A percentile compares a stretch with the other conserved stretches of the same genome.
These are phyloP conservation scores for Solanum chaucha DNA, from an alignment of 257 asterid species.

Conservation along the genomic window DNA sequence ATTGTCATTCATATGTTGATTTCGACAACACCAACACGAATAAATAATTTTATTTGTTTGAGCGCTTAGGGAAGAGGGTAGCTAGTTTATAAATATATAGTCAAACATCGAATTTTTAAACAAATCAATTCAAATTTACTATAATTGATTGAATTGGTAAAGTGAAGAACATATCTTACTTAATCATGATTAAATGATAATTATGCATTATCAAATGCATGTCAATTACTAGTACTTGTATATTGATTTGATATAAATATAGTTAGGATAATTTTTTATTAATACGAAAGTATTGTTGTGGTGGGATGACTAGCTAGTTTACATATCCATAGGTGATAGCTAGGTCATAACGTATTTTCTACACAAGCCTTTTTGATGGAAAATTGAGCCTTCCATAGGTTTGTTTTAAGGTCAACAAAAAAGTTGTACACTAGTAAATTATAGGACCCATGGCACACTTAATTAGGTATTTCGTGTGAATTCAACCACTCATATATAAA, in stretches of 20 bases:
- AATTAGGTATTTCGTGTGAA: constrained; percentile 1
- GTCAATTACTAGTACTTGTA: not conserved
- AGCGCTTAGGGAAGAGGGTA: not conserved
- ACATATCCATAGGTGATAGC: not conserved
- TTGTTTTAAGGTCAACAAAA: constrained; percentile 49
- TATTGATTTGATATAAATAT: too few species aligned
- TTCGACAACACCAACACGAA: not conserved
- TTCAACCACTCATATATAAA: not conserved
- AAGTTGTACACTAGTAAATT: constrained; percentile 36
- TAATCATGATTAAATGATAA: not conserved
- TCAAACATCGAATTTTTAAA: not conserved
- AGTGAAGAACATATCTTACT: not conserved
- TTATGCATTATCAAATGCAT: not conserved
- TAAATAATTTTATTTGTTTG: not conserved
- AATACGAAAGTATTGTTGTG: not conserved
- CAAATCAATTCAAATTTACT: not conserved
- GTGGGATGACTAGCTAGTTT: not conserved
- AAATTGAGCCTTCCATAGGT: not conserved
- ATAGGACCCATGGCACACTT: not conserved
- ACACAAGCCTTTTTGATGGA: not conserved
- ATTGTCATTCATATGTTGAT: not conserved
- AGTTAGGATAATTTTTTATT: not conserved
- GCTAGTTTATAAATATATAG: not conserved
- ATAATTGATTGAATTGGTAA: not conserved
- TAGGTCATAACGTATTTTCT: not conserved